Evolutionary conservation across 805 yeast species (phyloP), one percentile per base, ranked within the genome.

Genomic region (Cyberlindnera euphorbiiphila): DNA sequence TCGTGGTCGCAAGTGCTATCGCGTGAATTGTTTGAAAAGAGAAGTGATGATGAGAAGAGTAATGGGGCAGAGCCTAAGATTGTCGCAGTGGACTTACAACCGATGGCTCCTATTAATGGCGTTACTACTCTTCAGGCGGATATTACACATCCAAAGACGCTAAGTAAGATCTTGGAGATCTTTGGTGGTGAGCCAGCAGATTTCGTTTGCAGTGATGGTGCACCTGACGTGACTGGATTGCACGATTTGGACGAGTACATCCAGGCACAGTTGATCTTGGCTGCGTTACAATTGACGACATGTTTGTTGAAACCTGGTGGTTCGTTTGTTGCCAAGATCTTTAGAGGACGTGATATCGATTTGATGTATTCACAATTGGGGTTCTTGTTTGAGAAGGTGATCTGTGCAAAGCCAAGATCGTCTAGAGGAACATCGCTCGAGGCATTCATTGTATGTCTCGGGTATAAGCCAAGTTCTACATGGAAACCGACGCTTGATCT

Each of bases 1-100:
- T 88, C 97, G 4, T 93, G 98, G 98, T 85, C 95, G 1, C 98
- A 93, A 59, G 98, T 93, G 0, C 71, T 93, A 11, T 81, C 93
- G 22, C 64, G 85, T 49, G 80, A 81, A 52, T 62, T 85, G 26
- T 76, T 71, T 49, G 66, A 68, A 42, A 70, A 61, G 25, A 53
- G 54, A n/a, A 50, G 47, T 34, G 48, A 49, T 27, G 48, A 48
- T 12, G 60, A 56, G 5, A 51, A 53, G 7, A 49, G 54, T 8
- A 25, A 32, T 9, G 66, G 69, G 24, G 76, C 84, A 26, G 67
- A 69, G 23, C 77, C 85, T 26, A 85, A 81, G 52, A 86, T 93
- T 29, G 94, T 93, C 8, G 87, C 97, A 1, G 98, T 93, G 2
- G 98, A 93, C 60, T 68, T 93, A 38, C 98, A 93, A 58, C 97